phyloP scores from a whole-genome alignment of 495 filamentous ascomycete species.

The Penicillium coffeae region DNA sequence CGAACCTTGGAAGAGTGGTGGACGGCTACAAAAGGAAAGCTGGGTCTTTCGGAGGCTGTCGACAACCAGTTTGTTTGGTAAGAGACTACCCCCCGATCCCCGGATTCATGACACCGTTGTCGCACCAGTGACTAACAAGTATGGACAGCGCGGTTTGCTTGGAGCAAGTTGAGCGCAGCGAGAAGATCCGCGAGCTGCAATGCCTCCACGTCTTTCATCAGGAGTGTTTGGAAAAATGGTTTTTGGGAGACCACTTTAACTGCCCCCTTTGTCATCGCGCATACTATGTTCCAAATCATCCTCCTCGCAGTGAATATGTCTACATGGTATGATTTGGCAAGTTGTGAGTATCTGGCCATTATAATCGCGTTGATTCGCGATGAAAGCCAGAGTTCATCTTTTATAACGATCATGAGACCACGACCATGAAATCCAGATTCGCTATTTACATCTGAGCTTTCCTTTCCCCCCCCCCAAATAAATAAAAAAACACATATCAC shows the following conservation, averaged over 20 bases:
- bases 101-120: neutral
- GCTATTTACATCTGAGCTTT: too few species aligned
- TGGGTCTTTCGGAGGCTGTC: constrained; percentile 32
- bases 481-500: neutral
- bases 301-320: constrained; percentile 34
- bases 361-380: too few species aligned
- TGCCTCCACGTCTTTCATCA: constrained; percentile 47
- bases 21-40: constrained; percentile 32
- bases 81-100: neutral
- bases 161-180: constrained; percentile 35
- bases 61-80: constrained; percentile 46
- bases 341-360: neutral
- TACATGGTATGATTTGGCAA: constrained; percentile 38
- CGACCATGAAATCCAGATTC: too few species aligned
- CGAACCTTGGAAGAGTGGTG: constrained; percentile 45
- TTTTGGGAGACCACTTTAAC: constrained; percentile 40
- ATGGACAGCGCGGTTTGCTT: constrained; percentile 37
- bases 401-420: neutral
- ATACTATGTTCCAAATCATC: constrained; percentile 35
- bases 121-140: neutral
- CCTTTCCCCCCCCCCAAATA: too few species aligned
- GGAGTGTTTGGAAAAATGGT: constrained; percentile 47
- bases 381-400: neutral
- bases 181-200: constrained; percentile 42
- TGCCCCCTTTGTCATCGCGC: constrained; percentile 42